Evolutionary conservation across 2,329 filamentous ascomycete genomes (phyloP), one percentile per base, ranked within the genome.

Genomic region (Torrubiella hemipterigena): DNA sequence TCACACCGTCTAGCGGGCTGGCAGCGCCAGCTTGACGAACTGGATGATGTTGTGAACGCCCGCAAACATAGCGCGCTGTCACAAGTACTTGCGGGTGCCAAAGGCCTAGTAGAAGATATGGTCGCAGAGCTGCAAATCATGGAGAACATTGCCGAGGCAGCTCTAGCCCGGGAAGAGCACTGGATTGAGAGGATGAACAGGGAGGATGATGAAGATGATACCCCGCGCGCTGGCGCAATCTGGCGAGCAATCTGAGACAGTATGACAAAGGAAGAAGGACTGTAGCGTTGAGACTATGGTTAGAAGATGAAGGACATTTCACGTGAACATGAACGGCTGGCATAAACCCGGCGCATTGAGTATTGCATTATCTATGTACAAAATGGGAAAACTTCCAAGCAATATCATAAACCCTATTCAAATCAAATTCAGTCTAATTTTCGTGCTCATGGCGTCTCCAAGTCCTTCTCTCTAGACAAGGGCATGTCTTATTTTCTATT

Each of bases 81-180:
- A 27, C 20, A 25, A 32, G 20, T 7, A 22, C 8, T 8, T 22
- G 20, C 27, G 8, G 9, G 27, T 20, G 34, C 35, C 4, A 34
- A 30, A 17, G 28, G 10, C 5, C 29, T 30, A 10, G 61, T 78
- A 10, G 46, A 55, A 29, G 69, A 65, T 21, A 80, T 80, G 74
- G 50, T 76, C 27, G 58, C 56, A n/a, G 77, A 81, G 55, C 53
- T 81, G 38, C 50, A 51, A n/a, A 37, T 66, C 36, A 81, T 81
- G 76, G 62, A 62, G 33, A 61, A 65, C 43, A 68, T 81, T 34
- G 73, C 78, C 52, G 55, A 54, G 28, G 71, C 73, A 42, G 67
- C 71, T 5, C 50, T 73, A 31, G 54, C 51, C 28, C 58, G 63
- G 27, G 77, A 81, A 50, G 61, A 63, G 34, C 59, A 57, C 25